Evolutionary conservation across 495 filamentous ascomycete species (phyloP), one percentile per base, ranked within the genome.

Genomic region (Lophiotrema nucula): DNA sequence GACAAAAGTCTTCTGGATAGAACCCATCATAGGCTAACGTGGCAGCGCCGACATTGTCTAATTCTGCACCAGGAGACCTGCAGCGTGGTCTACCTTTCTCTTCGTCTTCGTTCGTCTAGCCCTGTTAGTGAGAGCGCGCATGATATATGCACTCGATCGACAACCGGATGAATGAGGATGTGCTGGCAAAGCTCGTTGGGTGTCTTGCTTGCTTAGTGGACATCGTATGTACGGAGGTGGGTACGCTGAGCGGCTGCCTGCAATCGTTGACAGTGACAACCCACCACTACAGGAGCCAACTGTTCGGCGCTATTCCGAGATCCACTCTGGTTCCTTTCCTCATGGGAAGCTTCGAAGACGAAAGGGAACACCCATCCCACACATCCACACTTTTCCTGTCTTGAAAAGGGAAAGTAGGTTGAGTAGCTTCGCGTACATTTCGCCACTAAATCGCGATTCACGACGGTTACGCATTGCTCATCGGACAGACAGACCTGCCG

Each of bases 241-340:
- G 31, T 15, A 43, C 39, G 39, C 16, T 47, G 44, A 19, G 25
- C n/a, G 16, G 26, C 25, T 16, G 33, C 18, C 11, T 11, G 44
- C 53, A 57, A 16, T 51, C 38, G 16, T 33, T 35, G 39, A 21
- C 46, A 50, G 21, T 51, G 23, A 45, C 55, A 51, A 33, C 38
- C 22, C 55, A 45, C 46, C 55, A 24, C 33, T 48, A 13, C 41
- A 46, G 10, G n/a, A 6, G 23, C 23, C 5, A 46, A 24, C 49
- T 18, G 19, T 22, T 19, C 33, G 19, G n/a, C 5, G 16, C 18
- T 12, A 8, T 35, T 8, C n/a, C 31, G 31, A 35, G 8, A 8
- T 8, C 31, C 8, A 35, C 8, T 53, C 6, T 12, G 39, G 39
- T 8, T 8, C 11, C 18, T 12, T 21, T 12, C 10, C 10, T 43